Evolutionary conservation across 1,284 basidiomycete species (phyloP).

Genomic region (Trichosporon sp.): DNA sequence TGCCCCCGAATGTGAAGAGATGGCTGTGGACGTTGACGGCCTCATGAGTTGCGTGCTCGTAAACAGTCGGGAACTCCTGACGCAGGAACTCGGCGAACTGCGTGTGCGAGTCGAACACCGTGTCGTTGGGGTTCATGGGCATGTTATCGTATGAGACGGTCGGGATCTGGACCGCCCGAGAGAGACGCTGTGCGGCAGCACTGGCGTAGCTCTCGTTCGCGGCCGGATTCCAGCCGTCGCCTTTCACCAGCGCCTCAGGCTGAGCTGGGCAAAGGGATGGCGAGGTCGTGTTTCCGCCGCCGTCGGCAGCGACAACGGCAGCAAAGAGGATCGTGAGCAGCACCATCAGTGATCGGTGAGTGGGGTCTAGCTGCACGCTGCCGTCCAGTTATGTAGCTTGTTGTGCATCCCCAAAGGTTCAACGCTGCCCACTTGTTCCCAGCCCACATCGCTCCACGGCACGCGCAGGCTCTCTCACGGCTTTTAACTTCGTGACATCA

Average conservation of each 20-base stretch:
- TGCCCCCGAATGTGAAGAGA: constrained; percentile 48
- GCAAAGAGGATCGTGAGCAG: not conserved
- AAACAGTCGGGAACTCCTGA: constrained; percentile 46
- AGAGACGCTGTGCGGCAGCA: constrained; percentile 37
- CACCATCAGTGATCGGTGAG: not conserved
- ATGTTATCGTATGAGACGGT: constrained; percentile 50
- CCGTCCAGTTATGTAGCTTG: not conserved
- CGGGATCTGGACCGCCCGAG: constrained; percentile 43
- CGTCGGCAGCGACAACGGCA: not conserved
- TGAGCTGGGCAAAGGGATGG: not conserved
- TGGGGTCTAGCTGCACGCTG: not conserved
- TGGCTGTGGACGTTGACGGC: constrained; percentile 50
- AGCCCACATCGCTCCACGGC: not conserved
- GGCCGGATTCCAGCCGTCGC: constrained; percentile 36
- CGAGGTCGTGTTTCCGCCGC: not conserved
- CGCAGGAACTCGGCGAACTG: constrained; percentile 47
- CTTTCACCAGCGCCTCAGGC: constrained; percentile 5
- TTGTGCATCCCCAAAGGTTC: not conserved
- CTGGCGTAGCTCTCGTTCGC: constrained; percentile 32
- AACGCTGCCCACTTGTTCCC: not conserved
- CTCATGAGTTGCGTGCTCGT: constrained; percentile 43
- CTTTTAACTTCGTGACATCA: not conserved
- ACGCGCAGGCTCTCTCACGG: not conserved
- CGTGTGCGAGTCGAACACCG: constrained; percentile 43
- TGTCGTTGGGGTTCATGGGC: constrained; percentile 35